Conservation (phyloP, 441 rosid genomes). For the Populus hybrid region DNA sequence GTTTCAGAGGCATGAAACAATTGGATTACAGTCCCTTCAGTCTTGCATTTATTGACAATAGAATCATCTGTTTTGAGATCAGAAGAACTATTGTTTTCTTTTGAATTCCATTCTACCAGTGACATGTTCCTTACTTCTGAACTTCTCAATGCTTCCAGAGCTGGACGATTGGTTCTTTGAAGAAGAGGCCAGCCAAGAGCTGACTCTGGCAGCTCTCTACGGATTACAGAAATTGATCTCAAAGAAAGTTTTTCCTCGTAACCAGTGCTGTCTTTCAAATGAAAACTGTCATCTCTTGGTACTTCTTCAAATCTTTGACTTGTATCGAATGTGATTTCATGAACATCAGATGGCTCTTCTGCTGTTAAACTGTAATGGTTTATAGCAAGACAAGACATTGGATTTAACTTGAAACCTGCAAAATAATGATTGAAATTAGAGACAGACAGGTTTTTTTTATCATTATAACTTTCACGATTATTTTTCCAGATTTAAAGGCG, state of each 20-base stretch:
- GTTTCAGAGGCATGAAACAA: slow-evolving; percentile 10
- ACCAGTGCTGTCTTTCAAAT: slow-evolving; percentile 11
- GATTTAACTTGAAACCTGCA: slow-evolving; percentile 24
- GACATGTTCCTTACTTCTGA: slow-evolving; percentile 44
- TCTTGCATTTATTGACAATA: neutral
- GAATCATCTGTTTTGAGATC: neutral
- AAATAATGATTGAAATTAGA: slow-evolving; percentile 2
- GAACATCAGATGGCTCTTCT: slow-evolving; percentile 1
- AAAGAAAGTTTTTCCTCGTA: neutral
- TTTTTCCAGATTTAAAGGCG: too few relatives aligned
- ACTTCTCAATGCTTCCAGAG: slow-evolving; percentile 31
- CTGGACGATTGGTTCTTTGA: slow-evolving; percentile 25
- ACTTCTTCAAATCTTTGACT: slow-evolving; percentile 6
- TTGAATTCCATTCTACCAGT: slow-evolving; percentile 56
- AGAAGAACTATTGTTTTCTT: slow-evolving; percentile 2
- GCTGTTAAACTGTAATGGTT: slow-evolving; percentile 10
- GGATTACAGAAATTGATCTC: slow-evolving; percentile 32
- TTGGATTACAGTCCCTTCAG: slow-evolving; percentile 5
- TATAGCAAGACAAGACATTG: slow-evolving; percentile 10
- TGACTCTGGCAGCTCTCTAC: slow-evolving; percentile 35
- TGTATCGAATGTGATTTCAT: slow-evolving; percentile 1
- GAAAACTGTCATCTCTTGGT: slow-evolving; percentile 11
- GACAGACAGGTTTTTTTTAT: neutral
- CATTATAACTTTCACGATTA: too few relatives aligned
- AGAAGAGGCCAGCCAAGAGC: slow-evolving; percentile 82